phyloP scores from a whole-genome alignment of 2,329 filamentous ascomycete genomes.

The Talaromyces pinophilus region DNA sequence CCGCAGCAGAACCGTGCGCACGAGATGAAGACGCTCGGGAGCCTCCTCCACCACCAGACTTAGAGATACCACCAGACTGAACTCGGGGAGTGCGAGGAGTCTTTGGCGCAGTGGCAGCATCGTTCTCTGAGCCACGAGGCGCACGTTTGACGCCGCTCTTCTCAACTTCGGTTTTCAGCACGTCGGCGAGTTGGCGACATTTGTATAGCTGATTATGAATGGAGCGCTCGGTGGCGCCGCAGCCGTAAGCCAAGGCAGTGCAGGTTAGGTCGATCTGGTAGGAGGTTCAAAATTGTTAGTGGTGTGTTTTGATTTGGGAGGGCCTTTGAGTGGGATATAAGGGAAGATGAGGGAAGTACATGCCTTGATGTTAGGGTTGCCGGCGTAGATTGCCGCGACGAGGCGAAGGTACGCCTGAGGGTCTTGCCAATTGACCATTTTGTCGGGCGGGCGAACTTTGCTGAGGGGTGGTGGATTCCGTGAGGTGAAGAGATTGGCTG shows the following conservation, averaged over 20 bases:
- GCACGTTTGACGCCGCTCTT: slow-evolving; percentile 13
- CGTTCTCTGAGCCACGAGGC: neutral
- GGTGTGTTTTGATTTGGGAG: too few relatives aligned
- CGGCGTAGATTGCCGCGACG: slow-evolving; percentile 32
- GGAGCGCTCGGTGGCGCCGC: slow-evolving; percentile 51
- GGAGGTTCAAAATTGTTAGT: neutral
- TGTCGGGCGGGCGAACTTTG: neutral
- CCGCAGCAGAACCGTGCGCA: neutral
- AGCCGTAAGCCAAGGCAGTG: slow-evolving; percentile 49
- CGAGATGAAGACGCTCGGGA: neutral
- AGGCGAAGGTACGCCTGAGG: slow-evolving; percentile 31
- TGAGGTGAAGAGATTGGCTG: neutral
- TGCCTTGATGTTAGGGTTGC: slow-evolving; percentile 33
- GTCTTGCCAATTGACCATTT: slow-evolving; percentile 37
- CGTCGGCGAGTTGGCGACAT: slow-evolving; percentile 45
- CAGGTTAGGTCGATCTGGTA: slow-evolving; percentile 49
- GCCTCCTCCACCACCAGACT: neutral
- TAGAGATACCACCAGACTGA: neutral
- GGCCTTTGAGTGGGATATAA: neutral
- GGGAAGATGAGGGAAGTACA: neutral
- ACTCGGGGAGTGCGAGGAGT: neutral
- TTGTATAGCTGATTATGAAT: slow-evolving; percentile 51
- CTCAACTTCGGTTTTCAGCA: slow-evolving; percentile 35
- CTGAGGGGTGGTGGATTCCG: neutral
- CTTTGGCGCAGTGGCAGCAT: neutral